Percentiles rank a stretch among this genome's conserved stretches.
These are phyloP conservation scores for Quercus tomentella DNA, from an alignment of 331 rosid genomes.

Conservation along the genomic window DNA sequence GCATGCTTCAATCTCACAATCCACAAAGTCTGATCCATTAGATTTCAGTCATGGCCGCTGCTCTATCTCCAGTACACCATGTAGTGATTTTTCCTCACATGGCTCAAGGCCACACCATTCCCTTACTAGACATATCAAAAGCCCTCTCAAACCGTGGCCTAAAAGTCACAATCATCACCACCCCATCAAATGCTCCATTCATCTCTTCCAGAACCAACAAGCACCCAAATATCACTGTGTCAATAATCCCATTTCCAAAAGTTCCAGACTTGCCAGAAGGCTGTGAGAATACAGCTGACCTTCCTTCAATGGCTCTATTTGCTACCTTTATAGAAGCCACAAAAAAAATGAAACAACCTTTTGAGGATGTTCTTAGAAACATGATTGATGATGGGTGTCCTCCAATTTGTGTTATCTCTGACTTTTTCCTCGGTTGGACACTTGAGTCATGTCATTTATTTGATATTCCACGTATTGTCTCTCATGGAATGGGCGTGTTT, in stretches of 20 bases:
- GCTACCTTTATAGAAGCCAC: background rate
- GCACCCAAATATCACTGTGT: background rate
- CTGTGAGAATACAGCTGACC: constrained; percentile 14
- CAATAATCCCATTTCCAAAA: constrained; percentile 15
- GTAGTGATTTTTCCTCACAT: constrained; percentile 27
- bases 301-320: background rate
- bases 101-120: constrained; percentile 36
- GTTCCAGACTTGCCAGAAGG: constrained; percentile 6
- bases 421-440: background rate
- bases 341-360: background rate
- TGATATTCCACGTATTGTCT: background rate
- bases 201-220: background rate
- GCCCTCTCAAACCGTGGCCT: constrained; percentile 20
- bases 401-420: background rate
- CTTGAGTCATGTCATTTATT: background rate
- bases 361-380: background rate
- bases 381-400: background rate
- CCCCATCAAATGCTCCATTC: constrained; percentile 16
- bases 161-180: constrained; percentile 25
- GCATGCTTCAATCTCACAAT: too few relatives aligned
- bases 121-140: constrained; percentile 19
- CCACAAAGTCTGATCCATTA: too few relatives aligned
- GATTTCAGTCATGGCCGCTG: background rate
- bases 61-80: background rate
- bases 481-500: background rate